A percentile compares a stretch with the other conserved stretches of the same genome.
phyloP scores from a whole-genome alignment of 768 basidiomycete genomes.

The Boletales sp. region DNA sequence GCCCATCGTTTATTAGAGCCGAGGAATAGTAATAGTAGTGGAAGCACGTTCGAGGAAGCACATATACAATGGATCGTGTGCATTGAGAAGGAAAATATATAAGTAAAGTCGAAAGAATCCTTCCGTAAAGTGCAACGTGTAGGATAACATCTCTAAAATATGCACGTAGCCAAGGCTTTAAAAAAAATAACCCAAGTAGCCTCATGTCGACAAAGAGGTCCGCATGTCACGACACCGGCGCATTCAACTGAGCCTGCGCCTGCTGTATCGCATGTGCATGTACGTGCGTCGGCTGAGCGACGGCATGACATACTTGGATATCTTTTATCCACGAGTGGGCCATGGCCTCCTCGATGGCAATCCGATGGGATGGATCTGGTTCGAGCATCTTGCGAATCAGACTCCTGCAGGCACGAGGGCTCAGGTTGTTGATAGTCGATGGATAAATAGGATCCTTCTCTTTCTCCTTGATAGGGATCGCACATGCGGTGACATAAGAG shows the following conservation, averaged over 20 bases:
- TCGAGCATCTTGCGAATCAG: conserved; percentile 93
- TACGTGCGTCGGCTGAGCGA: conserved; percentile 61
- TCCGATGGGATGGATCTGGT: conserved; percentile 79
- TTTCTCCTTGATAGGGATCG: conserved; percentile 26
- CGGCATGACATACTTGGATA: conserved; percentile 80
- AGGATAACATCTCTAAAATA: conserved; percentile 22
- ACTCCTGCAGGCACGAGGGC: conserved; percentile 77
- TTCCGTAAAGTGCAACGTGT: conserved; percentile 5
- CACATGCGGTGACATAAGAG: conserved; percentile 55
- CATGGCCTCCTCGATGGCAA: conserved; percentile 77
- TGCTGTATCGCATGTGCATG: conserved; percentile 66
- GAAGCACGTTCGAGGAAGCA: conserved; percentile 1
- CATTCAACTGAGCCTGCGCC: conserved; percentile 43
- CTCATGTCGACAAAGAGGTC: neutral
- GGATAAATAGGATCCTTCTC: conserved; percentile 34
- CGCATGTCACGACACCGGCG: neutral
- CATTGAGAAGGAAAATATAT: conserved; percentile 1
- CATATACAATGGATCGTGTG: conserved; percentile 14
- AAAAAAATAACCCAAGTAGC: neutral
- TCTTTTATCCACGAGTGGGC: conserved; percentile 72
- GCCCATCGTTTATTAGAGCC: neutral
- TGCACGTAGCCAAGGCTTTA: conserved; percentile 2
- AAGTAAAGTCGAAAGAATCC: conserved; percentile 1
- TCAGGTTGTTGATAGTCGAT: conserved; percentile 83
- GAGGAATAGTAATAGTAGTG: conserved; percentile 15